These are phyloP conservation scores for Pythium brachiatum DNA, from an alignment of 352 stramenopile species.

Conservation along the genomic window DNA sequence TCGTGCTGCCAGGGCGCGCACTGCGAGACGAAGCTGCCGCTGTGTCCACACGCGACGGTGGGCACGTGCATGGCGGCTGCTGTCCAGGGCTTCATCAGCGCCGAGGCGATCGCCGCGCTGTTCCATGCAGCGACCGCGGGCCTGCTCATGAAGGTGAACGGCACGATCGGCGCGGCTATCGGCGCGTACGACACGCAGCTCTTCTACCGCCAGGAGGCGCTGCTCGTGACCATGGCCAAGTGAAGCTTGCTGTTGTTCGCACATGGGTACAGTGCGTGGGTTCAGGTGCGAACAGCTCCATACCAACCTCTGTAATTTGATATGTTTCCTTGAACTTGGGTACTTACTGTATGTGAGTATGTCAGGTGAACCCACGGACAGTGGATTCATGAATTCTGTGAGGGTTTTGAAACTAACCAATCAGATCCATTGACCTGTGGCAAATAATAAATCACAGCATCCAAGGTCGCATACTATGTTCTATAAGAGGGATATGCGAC, in stretches of 20 bases:
- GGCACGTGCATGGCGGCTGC: conserved; percentile 67
- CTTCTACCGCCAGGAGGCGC: conserved; percentile 68
- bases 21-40: conserved; percentile 46
- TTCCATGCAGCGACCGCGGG: conserved; percentile 69
- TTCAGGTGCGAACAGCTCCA: not conserved
- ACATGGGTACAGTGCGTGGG: not conserved
- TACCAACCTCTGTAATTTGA: not conserved
- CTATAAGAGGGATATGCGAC: not conserved
- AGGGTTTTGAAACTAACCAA: not conserved
- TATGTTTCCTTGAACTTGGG: not conserved
- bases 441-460: not conserved
- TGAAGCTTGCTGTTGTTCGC: conserved; percentile 3
- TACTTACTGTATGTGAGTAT: too few species aligned
- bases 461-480: not conserved
- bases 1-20: conserved; percentile 70
- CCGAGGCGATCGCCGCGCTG: conserved; percentile 72
- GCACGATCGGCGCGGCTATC: conserved; percentile 68
- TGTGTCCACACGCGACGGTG: conserved; percentile 55
- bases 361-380: not conserved
- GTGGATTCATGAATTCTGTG: not conserved
- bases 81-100: conserved; percentile 65
- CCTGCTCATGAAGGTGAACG: conserved; percentile 79
- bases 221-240: conserved; percentile 68
- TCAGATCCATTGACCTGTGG: not conserved
- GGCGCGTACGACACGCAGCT: conserved; percentile 60